Evolutionary conservation across 352 stramenopile genomes (phyloP), one percentile per base, ranked within the genome.

Genomic region (Phytophthora foliorum): DNA sequence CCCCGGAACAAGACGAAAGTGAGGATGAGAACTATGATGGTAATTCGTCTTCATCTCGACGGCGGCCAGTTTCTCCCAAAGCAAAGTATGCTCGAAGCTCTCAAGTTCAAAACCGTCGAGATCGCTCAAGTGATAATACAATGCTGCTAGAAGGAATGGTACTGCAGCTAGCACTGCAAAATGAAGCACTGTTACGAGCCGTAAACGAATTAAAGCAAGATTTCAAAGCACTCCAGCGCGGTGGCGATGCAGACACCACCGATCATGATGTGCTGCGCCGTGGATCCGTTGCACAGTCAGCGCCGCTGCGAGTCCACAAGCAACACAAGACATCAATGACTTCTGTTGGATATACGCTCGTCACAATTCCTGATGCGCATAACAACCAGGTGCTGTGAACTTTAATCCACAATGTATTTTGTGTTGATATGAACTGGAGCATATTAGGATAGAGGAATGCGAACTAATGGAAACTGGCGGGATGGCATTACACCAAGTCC

Each of bases 141-240:
- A 86, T 71, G 52, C 54, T 82, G 9, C 62, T 89, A 1, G 69
- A 88, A 50, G 81, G 77, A 34, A 88, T 90, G 79, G 65, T 90
- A 10, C 48, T 90, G 6, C 81, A 88, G 48, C 67, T 90, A 4
- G 79, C 81, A 19, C 67, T 88, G 8, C 79, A 88, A 59, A 90
- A 88, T 54, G 78, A 86, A 41, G 74, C 62, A 9, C 62, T 88
- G 9, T 42, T 88, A 38, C 79, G 72, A n/a, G 72, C 81, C 13
- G 51, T 90, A 5, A 82, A 82, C 6, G 75, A 87, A 11, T 24
- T 90, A 24, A 75, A 67, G 13, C 53, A 60, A 31, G 77, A 88
- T 21, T 50, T 84, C 24, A 66, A 75, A 17, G 46, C 13, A 17
- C 59, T 78, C 22, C 38, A 69, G 24, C 70, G 25, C 32, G n/a